Conservation (phyloP, 2,329 filamentous ascomycete genomes). For the Neofusicoccum umdonicola region DNA sequence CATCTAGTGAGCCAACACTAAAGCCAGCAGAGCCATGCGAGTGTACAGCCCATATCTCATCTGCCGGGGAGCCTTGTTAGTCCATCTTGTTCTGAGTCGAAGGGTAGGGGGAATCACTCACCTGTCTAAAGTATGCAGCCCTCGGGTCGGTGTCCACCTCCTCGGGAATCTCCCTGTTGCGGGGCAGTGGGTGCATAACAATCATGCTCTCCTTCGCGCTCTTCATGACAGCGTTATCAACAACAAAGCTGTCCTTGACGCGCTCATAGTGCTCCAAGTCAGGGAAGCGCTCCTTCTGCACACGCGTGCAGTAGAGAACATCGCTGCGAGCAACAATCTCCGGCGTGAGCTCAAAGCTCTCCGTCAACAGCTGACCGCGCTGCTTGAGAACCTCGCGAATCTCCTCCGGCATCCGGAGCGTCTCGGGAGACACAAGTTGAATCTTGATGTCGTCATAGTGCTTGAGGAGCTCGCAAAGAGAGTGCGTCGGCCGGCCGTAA, state of each 20-base stretch:
- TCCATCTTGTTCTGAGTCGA: slow-evolving; percentile 8
- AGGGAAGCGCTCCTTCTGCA: slow-evolving; percentile 96
- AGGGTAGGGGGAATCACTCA: slow-evolving; percentile 51
- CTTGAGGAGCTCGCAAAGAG: slow-evolving; percentile 85
- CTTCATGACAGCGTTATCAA: slow-evolving; percentile 87
- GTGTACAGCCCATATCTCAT: slow-evolving; percentile 98
- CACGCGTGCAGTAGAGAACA: slow-evolving; percentile 93
- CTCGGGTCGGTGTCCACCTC: slow-evolving; percentile 97
- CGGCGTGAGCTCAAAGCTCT: slow-evolving; percentile 75
- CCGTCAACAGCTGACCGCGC: slow-evolving; percentile 73
- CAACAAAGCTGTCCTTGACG: slow-evolving; percentile 83
- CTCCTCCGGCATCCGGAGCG: slow-evolving; percentile 71
- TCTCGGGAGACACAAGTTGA: slow-evolving; percentile 83
- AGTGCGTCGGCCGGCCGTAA: slow-evolving; percentile 93
- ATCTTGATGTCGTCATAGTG: slow-evolving; percentile 88
- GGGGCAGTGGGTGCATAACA: slow-evolving; percentile 90
- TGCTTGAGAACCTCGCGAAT: slow-evolving; percentile 69
- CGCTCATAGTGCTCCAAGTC: slow-evolving; percentile 75
- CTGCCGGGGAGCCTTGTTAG: slow-evolving; percentile 54
- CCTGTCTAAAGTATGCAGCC: slow-evolving; percentile 98
- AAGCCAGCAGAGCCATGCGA: slow-evolving; percentile 92
- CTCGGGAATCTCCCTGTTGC: slow-evolving; percentile 89
- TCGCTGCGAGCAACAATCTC: slow-evolving; percentile 85
- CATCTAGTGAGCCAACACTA: slow-evolving; percentile 69
- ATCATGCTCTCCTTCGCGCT: slow-evolving; percentile 90